Conservation (phyloP, 352 stramenopile species). For the Phytophthora megakarya region DNA sequence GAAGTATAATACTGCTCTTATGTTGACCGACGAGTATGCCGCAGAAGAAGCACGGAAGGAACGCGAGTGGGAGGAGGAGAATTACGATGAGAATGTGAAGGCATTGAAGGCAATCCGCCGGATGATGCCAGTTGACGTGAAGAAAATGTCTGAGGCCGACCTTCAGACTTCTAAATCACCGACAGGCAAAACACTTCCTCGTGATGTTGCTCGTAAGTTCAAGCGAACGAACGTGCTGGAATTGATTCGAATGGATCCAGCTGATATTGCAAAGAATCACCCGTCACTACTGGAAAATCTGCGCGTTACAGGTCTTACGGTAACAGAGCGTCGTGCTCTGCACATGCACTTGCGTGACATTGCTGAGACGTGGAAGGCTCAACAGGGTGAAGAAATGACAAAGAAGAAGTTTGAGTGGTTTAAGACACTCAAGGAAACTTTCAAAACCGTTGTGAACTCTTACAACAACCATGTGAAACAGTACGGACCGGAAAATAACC, state of each 20-base stretch:
- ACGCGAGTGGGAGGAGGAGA: conserved; percentile 92
- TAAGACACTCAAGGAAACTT: conserved; percentile 92
- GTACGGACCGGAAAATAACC: conserved; percentile 89
- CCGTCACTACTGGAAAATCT: conserved; percentile 91
- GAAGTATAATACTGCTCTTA: conserved; percentile 92
- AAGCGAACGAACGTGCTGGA: conserved; percentile 94
- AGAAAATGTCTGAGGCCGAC: conserved; percentile 90
- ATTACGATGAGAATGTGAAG: conserved; percentile 85
- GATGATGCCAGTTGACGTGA: conserved; percentile 93
- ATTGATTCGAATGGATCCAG: conserved; percentile 85
- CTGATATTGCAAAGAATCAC: conserved; percentile 89
- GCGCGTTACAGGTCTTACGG: conserved; percentile 89
- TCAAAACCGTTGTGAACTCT: conserved; percentile 91
- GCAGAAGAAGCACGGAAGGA: conserved; percentile 91
- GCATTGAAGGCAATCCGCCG: conserved; percentile 89
- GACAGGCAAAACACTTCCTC: conserved; percentile 78
- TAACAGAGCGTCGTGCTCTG: conserved; percentile 89
- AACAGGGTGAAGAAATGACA: conserved; percentile 92
- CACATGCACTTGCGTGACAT: conserved; percentile 89
- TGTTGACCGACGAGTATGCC: conserved; percentile 93
- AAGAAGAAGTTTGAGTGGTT: conserved; percentile 93
- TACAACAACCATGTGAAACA: conserved; percentile 92
- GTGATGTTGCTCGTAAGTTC: conserved; percentile 88
- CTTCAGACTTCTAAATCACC: conserved; percentile 68
- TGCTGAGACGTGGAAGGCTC: conserved; percentile 85